Evolutionary conservation across 352 stramenopile genomes (phyloP).

Genomic region (Plasmopara viticola): DNA sequence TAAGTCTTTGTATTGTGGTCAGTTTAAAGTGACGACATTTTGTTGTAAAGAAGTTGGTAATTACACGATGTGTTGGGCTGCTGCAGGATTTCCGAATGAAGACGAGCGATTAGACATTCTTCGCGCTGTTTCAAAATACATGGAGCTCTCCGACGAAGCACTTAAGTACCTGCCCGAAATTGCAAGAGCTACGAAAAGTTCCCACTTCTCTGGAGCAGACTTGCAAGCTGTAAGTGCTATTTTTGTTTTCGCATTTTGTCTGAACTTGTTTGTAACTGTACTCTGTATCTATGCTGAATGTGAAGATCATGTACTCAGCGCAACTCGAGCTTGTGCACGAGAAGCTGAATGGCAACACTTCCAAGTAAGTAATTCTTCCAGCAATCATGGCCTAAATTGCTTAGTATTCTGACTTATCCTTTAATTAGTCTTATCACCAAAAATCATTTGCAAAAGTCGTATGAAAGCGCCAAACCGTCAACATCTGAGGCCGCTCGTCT

Average conservation of each 20-base stretch:
- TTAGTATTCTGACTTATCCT: constrained; percentile 2
- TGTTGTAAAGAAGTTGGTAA: too few relatives aligned
- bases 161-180: constrained; percentile 74
- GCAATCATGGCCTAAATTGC: neutral
- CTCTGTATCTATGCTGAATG: neutral
- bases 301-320: constrained; percentile 90
- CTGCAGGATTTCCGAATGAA: constrained; percentile 76
- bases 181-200: constrained; percentile 54
- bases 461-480: constrained; percentile 60
- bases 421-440: constrained; percentile 40
- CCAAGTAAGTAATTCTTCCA: constrained; percentile 33
- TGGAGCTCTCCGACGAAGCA: constrained; percentile 63
- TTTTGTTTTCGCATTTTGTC: neutral
- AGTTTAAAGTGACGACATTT: neutral
- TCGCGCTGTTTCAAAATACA: constrained; percentile 62
- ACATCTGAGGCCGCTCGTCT: constrained; percentile 50
- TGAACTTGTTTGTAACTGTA: too few relatives aligned
- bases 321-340: constrained; percentile 91
- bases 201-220: constrained; percentile 88
- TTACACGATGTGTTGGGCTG: neutral
- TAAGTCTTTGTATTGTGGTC: constrained; percentile 90
- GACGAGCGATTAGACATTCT: constrained; percentile 80
- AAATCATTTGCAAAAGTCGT: constrained; percentile 54
- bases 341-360: constrained; percentile 54
- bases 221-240: constrained; percentile 80